Evolutionary conservation across 345 rosid species (phyloP), one percentile per base, ranked within the genome.

Genomic region (Lagerstroemia speciosa): DNA sequence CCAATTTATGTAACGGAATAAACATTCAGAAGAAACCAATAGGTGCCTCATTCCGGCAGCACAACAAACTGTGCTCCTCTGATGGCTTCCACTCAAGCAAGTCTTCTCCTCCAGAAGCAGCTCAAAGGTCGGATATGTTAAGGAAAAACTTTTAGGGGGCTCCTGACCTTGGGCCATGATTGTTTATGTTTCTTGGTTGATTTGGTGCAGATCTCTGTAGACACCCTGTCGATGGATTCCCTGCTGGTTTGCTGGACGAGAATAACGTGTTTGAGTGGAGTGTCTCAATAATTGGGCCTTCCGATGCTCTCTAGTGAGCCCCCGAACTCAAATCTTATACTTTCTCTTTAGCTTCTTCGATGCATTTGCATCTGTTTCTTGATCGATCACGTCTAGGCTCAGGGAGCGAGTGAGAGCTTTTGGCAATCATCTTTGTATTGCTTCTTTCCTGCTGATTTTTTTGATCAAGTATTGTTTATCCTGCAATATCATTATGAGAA

Each of bases 181-280:
- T 45, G 76, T 72, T 71, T 81, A 64, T 67, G 37, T 40, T 67
- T 65, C 26, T 5, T 41, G 27, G 22, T 67, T 60, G 46, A 30
- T 69, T 53, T 34, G 78, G 15, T 81, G 86, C 90, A 93, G 98
- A 93, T 93, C 98, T 93, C 71, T 93, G 98, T 69, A 91, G 85
- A 84, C 76, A 89, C 69, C 97, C 98, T 3, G 98, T 93, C 45
- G 94, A 91, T 79, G 98, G 97, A 65, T 93, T 91, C 85, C 89
- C 98, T 11, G 96, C 98, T n/a, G 98, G 98, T 48, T 78, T 93
- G 83, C 90, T 93, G 29, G 98, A 93, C 65, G 98, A 93, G 73
- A 86, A 60, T 67, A 93, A 93, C 78, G 77, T 93, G 71, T 93
- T 93, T 73, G 98, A 93, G 79, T 93, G 98, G 98, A 79, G 88